These are phyloP conservation scores for Magnusiomyces magnusii DNA, from an alignment of 1,139 yeast species.

Conservation along the genomic window DNA sequence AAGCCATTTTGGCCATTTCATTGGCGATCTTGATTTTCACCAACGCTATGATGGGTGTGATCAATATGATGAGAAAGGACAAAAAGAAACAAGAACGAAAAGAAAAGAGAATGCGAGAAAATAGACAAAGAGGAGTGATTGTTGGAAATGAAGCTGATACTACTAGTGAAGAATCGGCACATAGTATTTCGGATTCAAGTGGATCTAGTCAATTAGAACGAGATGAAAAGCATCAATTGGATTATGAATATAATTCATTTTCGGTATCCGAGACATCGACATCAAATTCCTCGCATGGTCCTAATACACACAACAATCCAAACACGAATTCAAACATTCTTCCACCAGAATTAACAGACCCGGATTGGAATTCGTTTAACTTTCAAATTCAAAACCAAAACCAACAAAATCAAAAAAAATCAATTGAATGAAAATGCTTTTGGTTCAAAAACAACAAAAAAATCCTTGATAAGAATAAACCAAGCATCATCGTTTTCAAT, in stretches of 20 bases:
- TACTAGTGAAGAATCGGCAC: neutral
- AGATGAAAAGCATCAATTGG: neutral
- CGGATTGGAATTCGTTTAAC: no score
- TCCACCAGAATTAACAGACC: neutral
- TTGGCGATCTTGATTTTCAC: constrained; percentile 24
- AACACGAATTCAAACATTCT: neutral
- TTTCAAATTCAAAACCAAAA: no score
- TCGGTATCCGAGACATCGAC: neutral
- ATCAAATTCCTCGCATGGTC: neutral
- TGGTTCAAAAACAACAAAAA: no score
- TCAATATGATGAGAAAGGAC: constrained; percentile 5
- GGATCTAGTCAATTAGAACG: neutral
- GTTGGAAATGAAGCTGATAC: neutral
- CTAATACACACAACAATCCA: neutral
- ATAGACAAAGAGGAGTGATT: neutral
- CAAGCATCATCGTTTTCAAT: no score
- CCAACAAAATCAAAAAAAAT: no score
- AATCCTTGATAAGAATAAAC: no score
- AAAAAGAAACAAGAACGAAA: constrained; percentile 3
- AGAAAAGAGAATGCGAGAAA: constrained; percentile 2
- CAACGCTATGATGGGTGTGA: constrained; percentile 11
- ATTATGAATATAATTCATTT: neutral
- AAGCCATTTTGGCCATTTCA: constrained; percentile 25
- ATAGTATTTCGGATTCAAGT: neutral
- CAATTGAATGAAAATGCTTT: no score